Evolutionary conservation across 1,284 basidiomycete species (phyloP), one percentile per base, ranked within the genome.

Genomic region (Megacollybia platyphylla): DNA sequence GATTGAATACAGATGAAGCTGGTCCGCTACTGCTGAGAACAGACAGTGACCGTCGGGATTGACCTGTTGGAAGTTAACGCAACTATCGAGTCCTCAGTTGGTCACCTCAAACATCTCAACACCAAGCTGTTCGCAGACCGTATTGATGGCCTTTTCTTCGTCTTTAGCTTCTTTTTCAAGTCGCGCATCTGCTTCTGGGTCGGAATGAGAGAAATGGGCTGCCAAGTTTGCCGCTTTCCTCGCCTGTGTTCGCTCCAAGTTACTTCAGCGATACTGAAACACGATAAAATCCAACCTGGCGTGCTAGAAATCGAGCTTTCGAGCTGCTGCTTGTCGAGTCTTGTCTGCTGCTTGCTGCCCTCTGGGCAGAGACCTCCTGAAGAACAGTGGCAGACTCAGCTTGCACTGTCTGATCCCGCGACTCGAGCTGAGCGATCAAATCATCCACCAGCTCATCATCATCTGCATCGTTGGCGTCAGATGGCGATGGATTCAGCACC

Each of bases 31-130:
- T 4, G 93, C 89, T 36, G 90, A 85, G 64, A 87, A 97, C 32
- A 97, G 77, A 64, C 92, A 97, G 54, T 97, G 93, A 0, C 93
- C 93, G 54, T 97, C 93, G 7, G 93, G 89, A 48, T 80, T 82
- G 53, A 97, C 87, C 87, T 93, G 48, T 15, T 38, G 34, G 18
- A 32, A 42, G 32, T 39, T 39, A 48, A 45, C 15, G 31, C 28
- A 37, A 45, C 24, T 30, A 45, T 39, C 39, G 30, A 11, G 6
- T 29, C 42, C 36, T 24, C 38, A 38, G 10, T 30, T 43, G 37
- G 47, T 40, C 46, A 84, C 89, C 70, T 93, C 82, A 50, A 79
- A 64, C 39, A 91, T 70, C 46, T 77, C 70, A 10, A 90, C 60
- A 13, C 71, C 71, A 20, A 88, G 66, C 36, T 79, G 70, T 29